Percentiles rank a stretch among this genome's conserved stretches.
phyloP scores from a whole-genome alignment of 805 yeast species.

The Ogataea sp. region DNA sequence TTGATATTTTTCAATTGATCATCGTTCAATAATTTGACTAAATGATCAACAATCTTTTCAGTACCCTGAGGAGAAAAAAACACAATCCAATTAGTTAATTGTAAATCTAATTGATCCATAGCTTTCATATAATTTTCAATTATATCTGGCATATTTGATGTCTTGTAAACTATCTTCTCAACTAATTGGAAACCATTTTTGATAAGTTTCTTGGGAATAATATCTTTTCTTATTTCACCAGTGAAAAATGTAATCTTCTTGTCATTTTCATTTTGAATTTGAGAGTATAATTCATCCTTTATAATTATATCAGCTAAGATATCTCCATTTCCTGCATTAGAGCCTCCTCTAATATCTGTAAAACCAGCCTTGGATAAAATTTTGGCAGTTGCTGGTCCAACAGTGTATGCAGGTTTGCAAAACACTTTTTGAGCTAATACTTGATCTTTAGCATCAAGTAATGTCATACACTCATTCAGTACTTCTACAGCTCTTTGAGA shows the following conservation, averaged over 20 bases:
- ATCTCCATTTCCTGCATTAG: slow-evolving; percentile 73
- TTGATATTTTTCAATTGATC: slow-evolving; percentile 18
- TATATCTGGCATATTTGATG: slow-evolving; percentile 43
- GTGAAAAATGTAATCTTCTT: slow-evolving; percentile 56
- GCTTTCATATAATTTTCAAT: slow-evolving; percentile 15
- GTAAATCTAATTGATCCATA: slow-evolving; percentile 21
- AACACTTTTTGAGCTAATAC: slow-evolving; percentile 23
- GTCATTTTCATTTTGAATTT: slow-evolving; percentile 5
- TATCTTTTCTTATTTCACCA: slow-evolving; percentile 78
- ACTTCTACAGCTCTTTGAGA: slow-evolving; percentile 91
- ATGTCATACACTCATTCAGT: slow-evolving; percentile 36
- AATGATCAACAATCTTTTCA: slow-evolving; percentile 43
- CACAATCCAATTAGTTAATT: slow-evolving; percentile 54
- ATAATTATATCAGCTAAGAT: slow-evolving; percentile 58
- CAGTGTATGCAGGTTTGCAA: slow-evolving; percentile 63
- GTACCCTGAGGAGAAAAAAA: slow-evolving; percentile 93
- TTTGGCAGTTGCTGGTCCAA: slow-evolving; percentile 80
- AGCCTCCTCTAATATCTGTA: slow-evolving; percentile 60
- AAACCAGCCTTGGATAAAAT: slow-evolving; percentile 60
- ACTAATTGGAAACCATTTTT: slow-evolving; percentile 34
- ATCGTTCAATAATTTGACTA: slow-evolving; percentile 16
- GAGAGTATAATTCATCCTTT: slow-evolving; percentile 21
- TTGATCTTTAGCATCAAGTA: slow-evolving; percentile 11
- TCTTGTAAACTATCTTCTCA: slow-evolving; percentile 65
- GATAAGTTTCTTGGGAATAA: slow-evolving; percentile 56